Base-by-base conservation (phyloP, 2,329 filamentous ascomycete genomes). In the Botrytis medusae region DNA sequence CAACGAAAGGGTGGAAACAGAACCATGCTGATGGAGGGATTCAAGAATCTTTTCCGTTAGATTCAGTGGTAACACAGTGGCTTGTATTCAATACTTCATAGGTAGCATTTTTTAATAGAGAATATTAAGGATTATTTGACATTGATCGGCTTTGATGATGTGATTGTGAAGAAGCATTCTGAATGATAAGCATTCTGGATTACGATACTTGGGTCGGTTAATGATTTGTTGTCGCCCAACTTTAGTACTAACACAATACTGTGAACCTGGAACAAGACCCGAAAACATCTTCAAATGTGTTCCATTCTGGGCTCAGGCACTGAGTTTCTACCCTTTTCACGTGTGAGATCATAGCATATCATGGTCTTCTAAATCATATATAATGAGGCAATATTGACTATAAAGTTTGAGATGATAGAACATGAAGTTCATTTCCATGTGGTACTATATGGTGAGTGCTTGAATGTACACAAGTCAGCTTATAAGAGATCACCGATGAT, bases 31-130 rank as follows among this genome's bases (percentile, higher is more conserved):
- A 70, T 76, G 37, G 78, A 78, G 46, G 76, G 79, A 8, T 75
- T 80, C 64, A 76, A 78, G 32, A 81, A 75, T 68, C 75, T 80
- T 60, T 81, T 81, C 69, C 79, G 79, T 73, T 81, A 67, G 78
- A 8, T 5, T 18, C n/a, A 29, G 32, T 16, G 34, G n/a, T 14
- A 5, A 6, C 22, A 48, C 12, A 9, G 2, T 6, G 46, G n/a
- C n/a, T 65, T 12, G 18, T 22, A 42, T 57, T 57, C 3, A 16
- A 6, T 20, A 65, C 2, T 65, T 37, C 20, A 12, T 60, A 60
- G 32, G 32, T 40, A 40, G 64, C 25, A 51, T 67, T 54, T 67
- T 22, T 54, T 54, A 22, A 40, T 54, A 54, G 46, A 18, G 25
- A 67, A 40, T 67, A 22, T 34, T 40, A 29, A 40, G 40, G n/a